phyloP scores from a whole-genome alignment of 768 basidiomycete genomes.

The Neoboletus brunneissimus region DNA sequence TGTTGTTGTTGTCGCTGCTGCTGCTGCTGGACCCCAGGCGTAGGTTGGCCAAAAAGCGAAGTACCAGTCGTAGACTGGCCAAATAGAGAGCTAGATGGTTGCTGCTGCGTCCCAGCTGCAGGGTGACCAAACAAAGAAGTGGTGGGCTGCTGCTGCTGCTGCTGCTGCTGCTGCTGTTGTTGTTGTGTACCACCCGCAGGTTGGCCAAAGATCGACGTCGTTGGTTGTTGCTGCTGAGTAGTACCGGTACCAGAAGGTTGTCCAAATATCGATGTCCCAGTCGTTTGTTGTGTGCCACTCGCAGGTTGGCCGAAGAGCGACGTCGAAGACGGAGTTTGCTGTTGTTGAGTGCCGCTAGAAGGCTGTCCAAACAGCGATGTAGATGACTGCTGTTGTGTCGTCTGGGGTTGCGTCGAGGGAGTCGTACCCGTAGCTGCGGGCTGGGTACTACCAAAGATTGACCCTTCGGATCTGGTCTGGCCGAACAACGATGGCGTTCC shows the following conservation, averaged over 20 bases:
- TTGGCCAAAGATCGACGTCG: constrained; percentile 13
- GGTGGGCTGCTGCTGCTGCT: constrained; percentile 6
- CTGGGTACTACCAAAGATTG: constrained; percentile 40
- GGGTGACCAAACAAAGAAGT: constrained; percentile 15
- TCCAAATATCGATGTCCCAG: constrained; percentile 7
- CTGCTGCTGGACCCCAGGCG: constrained; percentile 33
- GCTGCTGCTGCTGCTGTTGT: constrained; percentile 22
- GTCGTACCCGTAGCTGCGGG: constrained; percentile 22
- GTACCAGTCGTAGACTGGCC: constrained; percentile 12
- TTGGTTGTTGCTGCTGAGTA: constrained; percentile 8
- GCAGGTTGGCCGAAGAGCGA: constrained; percentile 27
- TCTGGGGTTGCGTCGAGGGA: constrained; percentile 16
- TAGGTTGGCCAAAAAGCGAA: constrained; percentile 35
- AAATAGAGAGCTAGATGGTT: constrained; percentile 17
- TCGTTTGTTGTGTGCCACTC: constrained; percentile 3
- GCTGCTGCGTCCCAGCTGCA: constrained; percentile 19
- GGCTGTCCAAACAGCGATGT: constrained; percentile 38
- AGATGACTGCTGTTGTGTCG: constrained; percentile 22
- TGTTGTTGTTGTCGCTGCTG: too few species aligned
- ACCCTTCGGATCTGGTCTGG: constrained; percentile 31
- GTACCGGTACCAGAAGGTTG: constrained; percentile 10
- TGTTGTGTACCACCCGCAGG: constrained; percentile 9
- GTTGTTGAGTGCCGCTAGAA: constrained; percentile 18
- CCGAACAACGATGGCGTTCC: constrained; percentile 37
- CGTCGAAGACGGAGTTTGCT: constrained; percentile 15